Evolutionary conservation across 2,329 filamentous ascomycete genomes (phyloP), one percentile per base, ranked within the genome.

Genomic region (Incumbomyces delicatus): DNA sequence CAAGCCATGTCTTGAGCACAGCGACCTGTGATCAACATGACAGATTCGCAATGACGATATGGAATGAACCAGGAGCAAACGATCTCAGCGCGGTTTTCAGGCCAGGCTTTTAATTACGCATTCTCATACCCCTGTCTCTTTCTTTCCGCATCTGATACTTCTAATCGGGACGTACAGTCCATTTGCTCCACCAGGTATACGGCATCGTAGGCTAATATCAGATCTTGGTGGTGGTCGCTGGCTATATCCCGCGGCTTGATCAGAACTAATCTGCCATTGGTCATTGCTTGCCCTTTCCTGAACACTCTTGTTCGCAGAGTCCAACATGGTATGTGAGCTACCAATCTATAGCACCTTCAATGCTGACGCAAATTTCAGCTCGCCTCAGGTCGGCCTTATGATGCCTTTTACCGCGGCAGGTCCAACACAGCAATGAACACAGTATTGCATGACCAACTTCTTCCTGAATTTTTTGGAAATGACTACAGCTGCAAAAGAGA

Each of bases 371-470:
- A 16, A 31, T n/a, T 45, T 11, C 17, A 56, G 54, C 48, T 54
- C 42, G 49, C 52, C 27, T 50, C 52, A 46, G 47, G 50, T 31
- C 49, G 46, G 16, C 29, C 49, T 8, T 54, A 52, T 42, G 33
- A 45, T 34, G 45, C 52, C 32, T 59, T 57, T 46, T 55, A 52
- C 46, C 53, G 54, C 37, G 22, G 5, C 8, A 56, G 51, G 20
- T 53, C 52, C 48, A 57, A 54, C 18, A 52, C 52, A 49, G 52
- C 56, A 6, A 36, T 52, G 43, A 53, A 46, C 45, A 51, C 57
- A 50, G 48, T 52, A 34, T 49, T 46, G 30, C 55, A 56, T 17
- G 50, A 29, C 32, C 41, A 47, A 44, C 49, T 47, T 30, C 34
- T 52, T n/a, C 46, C 46, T 17, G 55, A 57, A 12, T 49, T 52